Percentiles rank a stretch among this genome's conserved stretches.
Conservation (phyloP, 129 eudicot genomes). For the Flaveria sonorensis region DNA sequence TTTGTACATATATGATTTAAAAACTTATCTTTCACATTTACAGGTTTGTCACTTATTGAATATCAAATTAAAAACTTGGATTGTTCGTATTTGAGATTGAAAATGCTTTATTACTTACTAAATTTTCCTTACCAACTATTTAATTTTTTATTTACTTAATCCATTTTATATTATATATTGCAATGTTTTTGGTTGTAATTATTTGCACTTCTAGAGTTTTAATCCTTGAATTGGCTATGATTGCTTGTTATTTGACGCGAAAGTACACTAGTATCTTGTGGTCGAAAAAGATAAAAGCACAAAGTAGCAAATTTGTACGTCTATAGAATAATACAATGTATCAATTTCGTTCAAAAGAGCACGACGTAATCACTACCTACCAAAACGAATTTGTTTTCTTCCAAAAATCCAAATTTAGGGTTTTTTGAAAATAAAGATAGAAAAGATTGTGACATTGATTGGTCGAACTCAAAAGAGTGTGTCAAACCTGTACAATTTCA, state of each 20-base stretch:
- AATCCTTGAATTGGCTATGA: neutral
- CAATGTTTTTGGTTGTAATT: too few species aligned
- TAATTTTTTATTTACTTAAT: too few species aligned
- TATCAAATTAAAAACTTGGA: too few species aligned
- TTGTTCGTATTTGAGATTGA: too few species aligned
- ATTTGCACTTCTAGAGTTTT: too few species aligned
- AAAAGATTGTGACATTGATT: neutral
- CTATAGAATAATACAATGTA: conserved; percentile 3
- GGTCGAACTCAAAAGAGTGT: conserved; percentile 4
- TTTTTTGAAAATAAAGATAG: neutral
- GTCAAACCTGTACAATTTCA: conserved; percentile 5
- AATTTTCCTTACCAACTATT: too few species aligned
- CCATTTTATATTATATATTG: too few species aligned
- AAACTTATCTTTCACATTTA: too few species aligned
- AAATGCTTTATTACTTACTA: too few species aligned
- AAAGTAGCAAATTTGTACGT: neutral
- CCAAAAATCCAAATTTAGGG: neutral
- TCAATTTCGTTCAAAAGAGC: neutral
- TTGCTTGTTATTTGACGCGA: neutral
- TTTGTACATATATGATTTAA: too few species aligned
- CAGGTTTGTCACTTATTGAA: too few species aligned
- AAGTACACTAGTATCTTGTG: neutral
- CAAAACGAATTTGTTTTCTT: neutral
- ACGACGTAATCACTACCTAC: neutral
- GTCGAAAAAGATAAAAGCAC: conserved; percentile 1